Conservation (phyloP, 768 basidiomycete species). For the Galerina sulciceps region DNA sequence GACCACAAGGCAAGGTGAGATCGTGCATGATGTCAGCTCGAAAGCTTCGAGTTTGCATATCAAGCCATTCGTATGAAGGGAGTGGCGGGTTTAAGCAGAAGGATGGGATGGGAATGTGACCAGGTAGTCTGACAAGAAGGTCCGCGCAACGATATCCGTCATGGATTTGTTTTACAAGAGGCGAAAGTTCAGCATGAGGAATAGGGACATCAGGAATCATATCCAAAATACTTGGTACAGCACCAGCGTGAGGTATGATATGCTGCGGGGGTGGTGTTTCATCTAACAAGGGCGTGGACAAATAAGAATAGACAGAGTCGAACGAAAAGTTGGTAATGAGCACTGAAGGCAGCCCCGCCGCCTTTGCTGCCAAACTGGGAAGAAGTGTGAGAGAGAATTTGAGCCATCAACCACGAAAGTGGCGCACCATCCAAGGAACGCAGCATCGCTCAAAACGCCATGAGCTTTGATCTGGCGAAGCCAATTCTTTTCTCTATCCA, state of each 20-base stretch:
- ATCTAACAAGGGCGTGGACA: conserved; percentile 62
- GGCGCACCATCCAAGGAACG: conserved; percentile 76
- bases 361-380: conserved; percentile 65
- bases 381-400: not conserved
- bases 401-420: not conserved
- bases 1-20: conserved; percentile 36
- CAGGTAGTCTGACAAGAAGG: conserved; percentile 71
- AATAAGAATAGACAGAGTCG: conserved; percentile 82
- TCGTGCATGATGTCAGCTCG: conserved; percentile 45
- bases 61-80: conserved; percentile 70
- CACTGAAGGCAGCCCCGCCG: conserved; percentile 66
- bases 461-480: conserved; percentile 52
- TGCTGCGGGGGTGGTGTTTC: conserved; percentile 21
- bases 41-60: conserved; percentile 49
- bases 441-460: conserved; percentile 76
- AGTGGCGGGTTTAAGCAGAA: conserved; percentile 57
- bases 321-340: conserved; percentile 86
- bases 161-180: conserved; percentile 67
- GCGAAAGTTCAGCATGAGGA: conserved; percentile 47
- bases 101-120: conserved; percentile 77
- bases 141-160: conserved; percentile 74
- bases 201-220: conserved; percentile 60
- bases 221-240: conserved; percentile 23
- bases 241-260: conserved; percentile 6
- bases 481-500: conserved; percentile 63